Percentiles rank a stretch among this genome's conserved stretches.
Evolutionary conservation across 1,284 basidiomycete genomes (phyloP).

Genomic region (Exobasidium cylindrosporum): DNA sequence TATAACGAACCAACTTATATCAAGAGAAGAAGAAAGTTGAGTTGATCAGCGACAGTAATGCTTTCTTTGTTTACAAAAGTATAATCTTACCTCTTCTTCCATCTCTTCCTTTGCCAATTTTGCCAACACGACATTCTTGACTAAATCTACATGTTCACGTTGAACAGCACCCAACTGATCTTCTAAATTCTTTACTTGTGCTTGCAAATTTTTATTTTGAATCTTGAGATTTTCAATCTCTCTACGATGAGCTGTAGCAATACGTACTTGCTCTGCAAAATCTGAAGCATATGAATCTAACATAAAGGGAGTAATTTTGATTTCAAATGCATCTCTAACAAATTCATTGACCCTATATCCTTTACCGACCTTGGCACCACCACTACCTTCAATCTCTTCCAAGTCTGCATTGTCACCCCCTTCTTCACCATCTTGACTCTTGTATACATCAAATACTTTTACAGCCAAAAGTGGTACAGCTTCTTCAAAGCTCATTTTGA

Average conservation of each 20-base stretch:
- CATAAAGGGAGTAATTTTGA: conserved; percentile 45
- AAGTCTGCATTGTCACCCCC: neutral
- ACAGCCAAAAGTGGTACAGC: conserved; percentile 36
- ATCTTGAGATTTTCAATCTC: conserved; percentile 49
- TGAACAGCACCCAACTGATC: conserved; percentile 40
- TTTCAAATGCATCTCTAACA: conserved; percentile 44
- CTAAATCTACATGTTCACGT: conserved; percentile 51
- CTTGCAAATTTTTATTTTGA: conserved; percentile 49
- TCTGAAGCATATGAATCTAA: conserved; percentile 48
- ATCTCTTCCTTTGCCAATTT: conserved; percentile 54
- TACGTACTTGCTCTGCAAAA: conserved; percentile 46
- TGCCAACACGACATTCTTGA: conserved; percentile 48
- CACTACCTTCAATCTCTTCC: neutral
- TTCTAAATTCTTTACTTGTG: conserved; percentile 45
- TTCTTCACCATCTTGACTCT: conserved; percentile 1
- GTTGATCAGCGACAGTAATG: neutral
- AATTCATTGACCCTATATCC: conserved; percentile 37
- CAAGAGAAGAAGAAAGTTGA: neutral
- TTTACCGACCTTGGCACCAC: neutral
- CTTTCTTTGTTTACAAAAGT: neutral
- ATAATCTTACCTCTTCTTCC: conserved; percentile 32
- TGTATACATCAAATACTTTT: conserved; percentile 43
- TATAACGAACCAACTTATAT: conserved; percentile 43
- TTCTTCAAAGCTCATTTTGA: conserved; percentile 41
- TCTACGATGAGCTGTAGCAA: conserved; percentile 42